Conservation (phyloP, 257 asterid species). For the Solanum piurae region DNA sequence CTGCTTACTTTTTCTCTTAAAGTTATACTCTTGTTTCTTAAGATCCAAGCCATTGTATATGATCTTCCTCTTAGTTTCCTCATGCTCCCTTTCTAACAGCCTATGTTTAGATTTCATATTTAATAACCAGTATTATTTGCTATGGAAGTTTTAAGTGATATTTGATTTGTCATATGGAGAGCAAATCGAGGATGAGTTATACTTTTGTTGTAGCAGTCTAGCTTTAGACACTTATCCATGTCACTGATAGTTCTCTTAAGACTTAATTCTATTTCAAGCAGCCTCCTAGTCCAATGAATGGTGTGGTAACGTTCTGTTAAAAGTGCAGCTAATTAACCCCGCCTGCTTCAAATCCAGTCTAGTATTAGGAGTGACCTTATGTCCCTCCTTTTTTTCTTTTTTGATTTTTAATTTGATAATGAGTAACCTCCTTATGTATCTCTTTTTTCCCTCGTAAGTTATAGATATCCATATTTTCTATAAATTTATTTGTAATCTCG, state of each 20-base stretch:
- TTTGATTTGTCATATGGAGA: not conserved
- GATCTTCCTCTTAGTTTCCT: not conserved
- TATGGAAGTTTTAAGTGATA: not conserved
- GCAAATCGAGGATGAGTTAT: not conserved
- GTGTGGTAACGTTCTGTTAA: not conserved
- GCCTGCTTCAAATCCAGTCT: not conserved
- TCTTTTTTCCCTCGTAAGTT: not conserved
- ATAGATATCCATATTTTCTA: not conserved
- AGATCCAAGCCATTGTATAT: not conserved
- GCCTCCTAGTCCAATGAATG: not conserved
- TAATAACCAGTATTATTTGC: not conserved
- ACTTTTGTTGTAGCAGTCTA: not conserved
- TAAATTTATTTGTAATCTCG: not conserved
- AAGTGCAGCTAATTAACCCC: not conserved
- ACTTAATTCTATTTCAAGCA: not conserved
- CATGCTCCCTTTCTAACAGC: not conserved
- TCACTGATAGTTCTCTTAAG: not conserved
- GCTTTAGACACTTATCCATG: not conserved
- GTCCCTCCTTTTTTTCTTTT: not conserved
- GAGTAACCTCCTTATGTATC: not conserved
- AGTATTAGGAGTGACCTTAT: not conserved
- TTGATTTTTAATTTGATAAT: not conserved
- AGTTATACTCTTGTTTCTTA: not conserved
- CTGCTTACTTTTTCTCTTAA: not conserved
- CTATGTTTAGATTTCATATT: not conserved